Conservation (phyloP, 345 rosid species). For the Toxicodendron radicans region DNA sequence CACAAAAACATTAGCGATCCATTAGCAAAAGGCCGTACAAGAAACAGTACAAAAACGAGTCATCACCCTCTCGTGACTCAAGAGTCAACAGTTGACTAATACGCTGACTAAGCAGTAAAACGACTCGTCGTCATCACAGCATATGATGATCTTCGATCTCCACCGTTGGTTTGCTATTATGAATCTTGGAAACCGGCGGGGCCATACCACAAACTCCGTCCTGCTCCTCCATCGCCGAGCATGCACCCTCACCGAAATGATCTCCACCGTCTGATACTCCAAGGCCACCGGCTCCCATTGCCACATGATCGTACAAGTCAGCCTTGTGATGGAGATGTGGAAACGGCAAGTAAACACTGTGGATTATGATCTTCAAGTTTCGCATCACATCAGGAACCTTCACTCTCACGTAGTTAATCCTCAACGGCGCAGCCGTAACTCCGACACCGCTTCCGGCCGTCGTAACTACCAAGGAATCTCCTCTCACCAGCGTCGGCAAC, state of each 20-base stretch:
- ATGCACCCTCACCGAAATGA: conserved; percentile 19
- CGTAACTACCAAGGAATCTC: conserved; percentile 39
- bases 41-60: too few species aligned
- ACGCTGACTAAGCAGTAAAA: not conserved
- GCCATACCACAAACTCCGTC: conserved; percentile 22
- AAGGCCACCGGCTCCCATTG: conserved; percentile 5
- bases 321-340: conserved; percentile 38
- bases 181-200: conserved; percentile 15
- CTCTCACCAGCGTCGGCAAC: conserved; percentile 39
- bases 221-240: conserved; percentile 17
- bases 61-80: not conserved
- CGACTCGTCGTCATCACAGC: conserved; percentile 20
- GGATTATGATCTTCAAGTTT: conserved; percentile 54
- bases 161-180: conserved; percentile 23
- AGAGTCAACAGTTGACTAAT: conserved; percentile 12
- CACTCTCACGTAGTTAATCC: conserved; percentile 59
- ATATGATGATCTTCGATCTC: conserved; percentile 47
- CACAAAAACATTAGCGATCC: too few species aligned
- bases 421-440: conserved; percentile 20
- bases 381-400: conserved; percentile 50
- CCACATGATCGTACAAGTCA: conserved; percentile 25
- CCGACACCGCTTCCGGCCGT: conserved; percentile 29
- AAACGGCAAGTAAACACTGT: conserved; percentile 53
- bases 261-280: conserved; percentile 13
- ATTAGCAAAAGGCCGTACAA: too few species aligned